phyloP scores from a whole-genome alignment of 305 asterid species.

The Fraxinus floribunda region DNA sequence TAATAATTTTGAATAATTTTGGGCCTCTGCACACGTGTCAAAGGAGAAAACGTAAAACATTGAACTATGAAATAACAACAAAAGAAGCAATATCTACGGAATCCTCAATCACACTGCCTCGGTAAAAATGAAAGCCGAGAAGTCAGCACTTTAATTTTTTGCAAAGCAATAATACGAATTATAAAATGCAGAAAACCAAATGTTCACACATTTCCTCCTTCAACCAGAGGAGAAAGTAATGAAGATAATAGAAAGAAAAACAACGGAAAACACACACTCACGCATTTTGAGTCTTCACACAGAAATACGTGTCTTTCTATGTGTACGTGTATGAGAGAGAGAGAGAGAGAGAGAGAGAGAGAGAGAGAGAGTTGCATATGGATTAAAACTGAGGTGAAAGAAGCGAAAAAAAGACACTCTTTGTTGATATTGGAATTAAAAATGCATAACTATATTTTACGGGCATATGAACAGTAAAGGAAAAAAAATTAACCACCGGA shows the following conservation, averaged over 20 bases:
- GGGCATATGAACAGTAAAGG: not conserved
- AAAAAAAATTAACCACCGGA: not conserved
- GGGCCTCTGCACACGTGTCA: conserved; percentile 27
- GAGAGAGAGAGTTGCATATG: not conserved
- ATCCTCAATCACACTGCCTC: conserved; percentile 25
- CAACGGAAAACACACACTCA: not conserved
- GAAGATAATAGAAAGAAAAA: not conserved
- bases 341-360: not conserved
- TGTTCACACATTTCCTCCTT: conserved; percentile 2
- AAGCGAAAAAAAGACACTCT: not conserved
- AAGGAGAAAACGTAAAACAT: conserved; percentile 13
- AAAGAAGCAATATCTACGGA: conserved; percentile 23
- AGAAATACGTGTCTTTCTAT: not conserved
- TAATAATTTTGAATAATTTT: not conserved
- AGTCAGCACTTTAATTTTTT: not conserved
- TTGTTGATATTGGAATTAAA: not conserved
- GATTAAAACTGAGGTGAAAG: not conserved
- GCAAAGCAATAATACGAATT: conserved; percentile 9
- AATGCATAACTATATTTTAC: not conserved
- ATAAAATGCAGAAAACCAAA: not conserved
- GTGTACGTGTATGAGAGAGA: not conserved
- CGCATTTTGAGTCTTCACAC: not conserved
- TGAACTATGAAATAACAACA: conserved; percentile 20
- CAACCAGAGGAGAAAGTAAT: not conserved
- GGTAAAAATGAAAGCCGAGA: conserved; percentile 11